phyloP scores from a whole-genome alignment of 1,284 basidiomycete species.

The Fomitiporia mediterranea region DNA sequence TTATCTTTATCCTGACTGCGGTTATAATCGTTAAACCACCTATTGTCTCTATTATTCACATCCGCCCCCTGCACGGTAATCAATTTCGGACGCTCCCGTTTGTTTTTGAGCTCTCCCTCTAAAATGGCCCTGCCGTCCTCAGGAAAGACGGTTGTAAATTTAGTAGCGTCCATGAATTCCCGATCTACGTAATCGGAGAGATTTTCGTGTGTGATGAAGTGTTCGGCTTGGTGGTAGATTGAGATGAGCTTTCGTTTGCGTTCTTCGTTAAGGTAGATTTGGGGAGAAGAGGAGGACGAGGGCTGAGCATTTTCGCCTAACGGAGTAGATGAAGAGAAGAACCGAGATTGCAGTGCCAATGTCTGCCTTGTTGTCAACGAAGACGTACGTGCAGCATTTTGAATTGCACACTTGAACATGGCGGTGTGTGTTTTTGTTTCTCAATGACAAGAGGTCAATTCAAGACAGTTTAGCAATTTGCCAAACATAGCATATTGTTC shows the following conservation, averaged over 20 bases:
- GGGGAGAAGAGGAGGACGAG: not conserved
- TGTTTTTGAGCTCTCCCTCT: not conserved
- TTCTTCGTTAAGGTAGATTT: conserved; percentile 15
- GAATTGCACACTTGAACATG: conserved; percentile 1
- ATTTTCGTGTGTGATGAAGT: conserved; percentile 16
- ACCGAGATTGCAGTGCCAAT: not conserved
- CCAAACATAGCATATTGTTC: not conserved
- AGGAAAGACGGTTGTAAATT: too few species aligned
- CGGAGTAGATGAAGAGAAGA: not conserved
- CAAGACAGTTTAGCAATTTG: too few species aligned
- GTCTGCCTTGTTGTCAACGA: not conserved
- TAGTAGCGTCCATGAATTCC: too few species aligned
- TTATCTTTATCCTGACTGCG: not conserved
- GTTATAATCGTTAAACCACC: too few species aligned
- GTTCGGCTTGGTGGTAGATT: conserved; percentile 18
- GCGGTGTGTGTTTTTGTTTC: not conserved
- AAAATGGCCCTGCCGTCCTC: not conserved
- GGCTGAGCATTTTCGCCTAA: not conserved
- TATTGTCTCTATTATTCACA: not conserved
- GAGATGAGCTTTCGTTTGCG: conserved; percentile 20
- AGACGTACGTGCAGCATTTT: not conserved
- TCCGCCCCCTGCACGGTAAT: not conserved
- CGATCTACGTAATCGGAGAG: conserved; percentile 17
- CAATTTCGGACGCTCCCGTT: not conserved
- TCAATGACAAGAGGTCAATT: too few species aligned